A percentile compares a stretch with the other conserved stretches of the same genome.
Evolutionary conservation across 129 eudicot species (phyloP).

Genomic region (Calendula officinalis): DNA sequence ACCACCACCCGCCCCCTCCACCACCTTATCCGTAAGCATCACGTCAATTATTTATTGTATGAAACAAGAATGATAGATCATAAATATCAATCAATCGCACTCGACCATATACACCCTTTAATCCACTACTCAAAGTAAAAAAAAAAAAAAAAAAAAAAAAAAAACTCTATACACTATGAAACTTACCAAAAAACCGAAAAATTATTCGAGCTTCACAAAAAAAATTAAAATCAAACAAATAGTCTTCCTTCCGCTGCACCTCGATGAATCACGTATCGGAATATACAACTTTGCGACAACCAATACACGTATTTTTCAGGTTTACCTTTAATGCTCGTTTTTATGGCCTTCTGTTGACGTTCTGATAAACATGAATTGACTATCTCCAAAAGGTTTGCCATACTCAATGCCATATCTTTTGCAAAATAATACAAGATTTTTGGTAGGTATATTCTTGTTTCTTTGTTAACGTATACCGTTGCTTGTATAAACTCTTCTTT

Average conservation of each 20-base stretch:
- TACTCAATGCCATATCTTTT: conserved; percentile 63
- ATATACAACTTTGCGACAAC: conserved; percentile 62
- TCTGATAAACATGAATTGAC: conserved; percentile 51
- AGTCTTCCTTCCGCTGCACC: conserved; percentile 42
- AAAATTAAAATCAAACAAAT: conserved; percentile 18
- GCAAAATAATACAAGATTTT: conserved; percentile 63
- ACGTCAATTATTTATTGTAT: too few relatives aligned
- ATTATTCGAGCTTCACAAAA: conserved; percentile 27
- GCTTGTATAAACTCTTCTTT: conserved; percentile 67
- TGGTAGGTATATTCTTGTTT: conserved; percentile 59
- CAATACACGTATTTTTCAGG: conserved; percentile 58
- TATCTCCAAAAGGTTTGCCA: conserved; percentile 50
- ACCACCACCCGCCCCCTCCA: too few relatives aligned
- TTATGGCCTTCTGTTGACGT: conserved; percentile 52
- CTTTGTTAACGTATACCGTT: conserved; percentile 62
- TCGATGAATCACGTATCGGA: conserved; percentile 67
- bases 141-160: conserved; percentile 29
- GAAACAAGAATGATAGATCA: too few relatives aligned
- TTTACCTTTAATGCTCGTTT: conserved; percentile 38
- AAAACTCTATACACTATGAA: conserved; percentile 36
- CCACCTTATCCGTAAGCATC: too few relatives aligned
- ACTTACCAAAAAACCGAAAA: conserved; percentile 2
- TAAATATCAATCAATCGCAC: too few relatives aligned
- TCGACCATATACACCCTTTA: conserved; percentile 3
- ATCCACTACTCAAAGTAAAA: conserved; percentile 17